Conservation (phyloP, 495 filamentous ascomycete genomes). For the Neurospora sp. region DNA sequence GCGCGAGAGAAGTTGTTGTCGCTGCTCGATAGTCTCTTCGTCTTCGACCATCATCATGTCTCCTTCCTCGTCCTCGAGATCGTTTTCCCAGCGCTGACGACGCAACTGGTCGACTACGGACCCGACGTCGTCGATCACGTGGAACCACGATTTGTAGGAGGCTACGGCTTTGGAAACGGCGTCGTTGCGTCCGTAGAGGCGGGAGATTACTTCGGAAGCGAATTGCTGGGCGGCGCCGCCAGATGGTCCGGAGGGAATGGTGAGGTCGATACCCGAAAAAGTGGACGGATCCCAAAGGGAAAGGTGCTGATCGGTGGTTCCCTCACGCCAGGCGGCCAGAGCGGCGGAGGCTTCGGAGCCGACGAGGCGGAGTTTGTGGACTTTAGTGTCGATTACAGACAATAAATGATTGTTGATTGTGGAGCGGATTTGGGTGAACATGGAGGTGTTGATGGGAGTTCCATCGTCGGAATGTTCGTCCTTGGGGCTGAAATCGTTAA, state of each 20-base stretch:
- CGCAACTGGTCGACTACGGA: constrained; percentile 55
- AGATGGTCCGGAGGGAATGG: neutral
- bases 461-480: neutral
- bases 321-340: constrained; percentile 42
- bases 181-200: constrained; percentile 54
- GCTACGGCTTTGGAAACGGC: constrained; percentile 48
- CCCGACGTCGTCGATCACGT: constrained; percentile 48
- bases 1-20: constrained; percentile 53
- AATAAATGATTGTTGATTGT: constrained; percentile 56
- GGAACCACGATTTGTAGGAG: constrained; percentile 59
- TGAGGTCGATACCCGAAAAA: constrained; percentile 28
- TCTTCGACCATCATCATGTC: neutral
- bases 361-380: constrained; percentile 47
- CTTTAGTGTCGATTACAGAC: constrained; percentile 47
- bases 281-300: constrained; percentile 54
- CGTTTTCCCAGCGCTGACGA: constrained; percentile 63
- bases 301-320: constrained; percentile 33
- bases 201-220: constrained; percentile 33
- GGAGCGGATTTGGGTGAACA: constrained; percentile 58
- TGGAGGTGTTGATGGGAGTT: constrained; percentile 23
- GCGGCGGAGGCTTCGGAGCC: constrained; percentile 44
- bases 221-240: constrained; percentile 30
- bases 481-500: constrained; percentile 38
- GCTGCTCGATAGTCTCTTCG: constrained; percentile 57
- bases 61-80: constrained; percentile 49